These are phyloP conservation scores for Phytophthora hibernalis DNA, from an alignment of 352 stramenopile species.

Conservation along the genomic window DNA sequence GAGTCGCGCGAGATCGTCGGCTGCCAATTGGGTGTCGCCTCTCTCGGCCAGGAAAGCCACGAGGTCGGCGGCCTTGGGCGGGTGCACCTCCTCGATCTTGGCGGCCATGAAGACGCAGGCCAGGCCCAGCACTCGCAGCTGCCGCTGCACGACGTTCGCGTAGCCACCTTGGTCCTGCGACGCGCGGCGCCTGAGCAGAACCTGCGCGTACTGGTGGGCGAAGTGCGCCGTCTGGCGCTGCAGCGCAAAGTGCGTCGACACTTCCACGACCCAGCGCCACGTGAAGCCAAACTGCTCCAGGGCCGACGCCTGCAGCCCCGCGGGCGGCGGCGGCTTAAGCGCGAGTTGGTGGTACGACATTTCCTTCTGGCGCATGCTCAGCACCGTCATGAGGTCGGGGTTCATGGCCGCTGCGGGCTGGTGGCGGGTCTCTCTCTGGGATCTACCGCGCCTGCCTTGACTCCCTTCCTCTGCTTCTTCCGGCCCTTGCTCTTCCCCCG, in stretches of 20 bases:
- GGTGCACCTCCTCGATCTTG: slow-evolving; percentile 87
- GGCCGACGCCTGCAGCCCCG: slow-evolving; percentile 41
- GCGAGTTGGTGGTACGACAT: slow-evolving; percentile 80
- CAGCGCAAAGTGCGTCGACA: slow-evolving; percentile 72
- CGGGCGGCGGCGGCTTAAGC: slow-evolving; percentile 26
- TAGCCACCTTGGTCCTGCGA: slow-evolving; percentile 56
- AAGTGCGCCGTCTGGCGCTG: slow-evolving; percentile 84
- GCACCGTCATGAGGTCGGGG: slow-evolving; percentile 73
- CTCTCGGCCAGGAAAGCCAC: slow-evolving; percentile 63
- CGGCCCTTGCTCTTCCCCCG: slow-evolving; percentile 35
- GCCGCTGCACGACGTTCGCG: slow-evolving; percentile 52
- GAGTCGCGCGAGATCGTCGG: slow-evolving; percentile 63
- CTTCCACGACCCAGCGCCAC: slow-evolving; percentile 79
- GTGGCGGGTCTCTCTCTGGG: slow-evolving; percentile 13
- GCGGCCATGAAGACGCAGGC: slow-evolving; percentile 83
- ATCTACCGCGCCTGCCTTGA: no score
- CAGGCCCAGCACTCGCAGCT: slow-evolving; percentile 67
- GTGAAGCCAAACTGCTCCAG: slow-evolving; percentile 83
- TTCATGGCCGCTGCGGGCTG: slow-evolving; percentile 41
- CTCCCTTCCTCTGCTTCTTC: slow-evolving; percentile 15
- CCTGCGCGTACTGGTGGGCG: slow-evolving; percentile 78
- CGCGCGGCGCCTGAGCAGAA: slow-evolving; percentile 69
- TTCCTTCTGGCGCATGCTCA: slow-evolving; percentile 85
- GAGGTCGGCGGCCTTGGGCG: slow-evolving; percentile 77
- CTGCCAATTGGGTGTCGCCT: slow-evolving; percentile 47